A percentile compares a stretch with the other conserved stretches of the same genome.
Evolutionary conservation across 2,329 filamentous ascomycete species (phyloP).

Genomic region (Sarocladiaceae sp.): DNA sequence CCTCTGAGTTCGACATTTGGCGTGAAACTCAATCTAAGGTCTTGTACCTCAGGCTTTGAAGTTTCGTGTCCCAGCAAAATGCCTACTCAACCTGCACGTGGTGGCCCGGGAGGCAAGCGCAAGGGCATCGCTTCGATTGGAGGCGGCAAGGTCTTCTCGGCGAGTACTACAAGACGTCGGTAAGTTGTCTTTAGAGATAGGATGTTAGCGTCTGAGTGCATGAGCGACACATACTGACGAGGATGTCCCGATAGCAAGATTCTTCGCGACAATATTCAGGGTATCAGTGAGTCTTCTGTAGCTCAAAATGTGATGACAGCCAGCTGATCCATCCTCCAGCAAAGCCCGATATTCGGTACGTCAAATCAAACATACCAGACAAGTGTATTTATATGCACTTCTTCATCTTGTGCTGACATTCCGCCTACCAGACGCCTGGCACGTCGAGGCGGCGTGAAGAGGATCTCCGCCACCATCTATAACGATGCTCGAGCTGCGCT

Average conservation of each 20-base stretch:
- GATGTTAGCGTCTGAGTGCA: conserved; percentile 9
- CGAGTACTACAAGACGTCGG: conserved; percentile 17
- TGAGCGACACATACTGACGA: too few relatives aligned
- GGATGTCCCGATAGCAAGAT: conserved; percentile 44
- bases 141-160: too few relatives aligned
- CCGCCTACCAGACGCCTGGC: conserved; percentile 53
- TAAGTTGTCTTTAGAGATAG: conserved; percentile 10
- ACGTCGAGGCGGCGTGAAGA: conserved; percentile 69
- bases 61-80: too few relatives aligned
- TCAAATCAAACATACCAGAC: conserved; percentile 12
- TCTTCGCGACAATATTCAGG: conserved; percentile 38
- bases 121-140: too few relatives aligned
- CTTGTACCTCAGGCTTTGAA: too few relatives aligned
- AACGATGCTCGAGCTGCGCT: conserved; percentile 50
- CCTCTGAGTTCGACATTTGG: too few relatives aligned
- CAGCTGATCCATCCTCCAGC: conserved; percentile 30
- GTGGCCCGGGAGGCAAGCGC: too few relatives aligned
- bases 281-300: conserved; percentile 40
- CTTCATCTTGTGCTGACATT: background rate
- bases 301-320: conserved; percentile 4
- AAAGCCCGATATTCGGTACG: conserved; percentile 48
- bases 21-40: too few relatives aligned
- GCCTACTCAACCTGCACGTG: too few relatives aligned
- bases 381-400: background rate
- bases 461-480: conserved; percentile 61